Conservation (phyloP, 2,329 filamentous ascomycete genomes). For the Trichophyton equinum region DNA sequence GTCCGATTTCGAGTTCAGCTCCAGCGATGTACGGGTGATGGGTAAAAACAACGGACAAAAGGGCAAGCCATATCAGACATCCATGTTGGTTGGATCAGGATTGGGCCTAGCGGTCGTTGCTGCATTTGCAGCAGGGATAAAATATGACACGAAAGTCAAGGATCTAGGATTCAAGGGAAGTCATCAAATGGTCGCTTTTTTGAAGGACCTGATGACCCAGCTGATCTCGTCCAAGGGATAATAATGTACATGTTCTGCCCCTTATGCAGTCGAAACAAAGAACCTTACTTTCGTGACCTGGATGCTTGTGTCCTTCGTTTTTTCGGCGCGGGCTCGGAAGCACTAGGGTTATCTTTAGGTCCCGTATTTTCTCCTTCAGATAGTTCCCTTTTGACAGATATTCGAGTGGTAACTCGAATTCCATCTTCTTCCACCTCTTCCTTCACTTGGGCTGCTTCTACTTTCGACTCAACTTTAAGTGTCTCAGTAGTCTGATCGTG, state of each 20-base stretch:
- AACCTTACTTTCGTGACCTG: not conserved
- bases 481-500: slow-evolving; percentile 14
- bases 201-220: not conserved
- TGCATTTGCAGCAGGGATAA: not conserved
- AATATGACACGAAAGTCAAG: not conserved
- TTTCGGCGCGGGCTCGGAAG: slow-evolving; percentile 1
- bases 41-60: slow-evolving; percentile 5
- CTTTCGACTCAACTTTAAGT: not conserved
- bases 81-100: slow-evolving; percentile 1
- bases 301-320: slow-evolving; percentile 8
- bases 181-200: not conserved
- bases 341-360: not conserved
- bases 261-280: not conserved
- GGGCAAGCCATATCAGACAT: not conserved
- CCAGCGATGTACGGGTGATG: slow-evolving; percentile 5
- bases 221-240: not conserved
- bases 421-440: not conserved
- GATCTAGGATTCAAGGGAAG: slow-evolving; percentile 4
- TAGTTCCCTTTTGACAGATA: slow-evolving; percentile 11
- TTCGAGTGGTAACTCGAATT: slow-evolving; percentile 1
- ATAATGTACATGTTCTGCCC: not conserved
- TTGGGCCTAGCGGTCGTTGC: slow-evolving; percentile 6
- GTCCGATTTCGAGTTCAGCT: slow-evolving; percentile 27
- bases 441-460: not conserved
- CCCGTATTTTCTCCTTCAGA: slow-evolving; percentile 4